Conservation (phyloP, 2,329 filamentous ascomycete species). For the Aaosphaeria arxii region DNA sequence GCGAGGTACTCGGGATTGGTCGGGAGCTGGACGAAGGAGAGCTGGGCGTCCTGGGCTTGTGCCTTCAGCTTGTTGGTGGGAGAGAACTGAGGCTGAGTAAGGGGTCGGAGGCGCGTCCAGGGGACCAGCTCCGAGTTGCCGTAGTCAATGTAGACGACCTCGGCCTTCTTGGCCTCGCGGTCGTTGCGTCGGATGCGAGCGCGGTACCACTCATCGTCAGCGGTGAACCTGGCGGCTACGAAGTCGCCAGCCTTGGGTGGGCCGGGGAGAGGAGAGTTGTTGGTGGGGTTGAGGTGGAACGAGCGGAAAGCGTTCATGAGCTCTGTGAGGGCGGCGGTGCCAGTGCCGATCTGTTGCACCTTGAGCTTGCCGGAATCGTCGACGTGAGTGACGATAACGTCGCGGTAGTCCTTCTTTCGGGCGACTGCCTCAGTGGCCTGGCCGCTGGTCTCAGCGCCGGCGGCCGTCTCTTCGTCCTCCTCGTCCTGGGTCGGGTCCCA, state of each 20-base stretch:
- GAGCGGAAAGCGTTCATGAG: conserved; percentile 88
- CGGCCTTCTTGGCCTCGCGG: conserved; percentile 77
- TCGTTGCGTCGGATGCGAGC: conserved; percentile 90
- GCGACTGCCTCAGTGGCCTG: conserved; percentile 53
- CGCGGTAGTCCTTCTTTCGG: conserved; percentile 84
- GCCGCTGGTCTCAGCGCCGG: conserved; percentile 45
- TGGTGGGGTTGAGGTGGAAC: conserved; percentile 83
- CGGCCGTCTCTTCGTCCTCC: conserved; percentile 52
- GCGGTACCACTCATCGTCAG: conserved; percentile 92
- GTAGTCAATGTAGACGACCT: conserved; percentile 94
- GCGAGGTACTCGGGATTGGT: conserved; percentile 75
- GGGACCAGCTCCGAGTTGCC: conserved; percentile 88
- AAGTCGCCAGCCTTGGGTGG: conserved; percentile 88
- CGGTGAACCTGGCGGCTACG: conserved; percentile 86
- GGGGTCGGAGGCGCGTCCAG: conserved; percentile 79
- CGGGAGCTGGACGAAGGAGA: conserved; percentile 89
- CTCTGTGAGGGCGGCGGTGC: conserved; percentile 78
- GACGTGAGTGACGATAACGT: conserved; percentile 88
- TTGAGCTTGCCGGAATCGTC: conserved; percentile 80
- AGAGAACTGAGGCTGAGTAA: conserved; percentile 76
- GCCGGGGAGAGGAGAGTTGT: conserved; percentile 68
- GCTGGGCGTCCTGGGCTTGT: conserved; percentile 81
- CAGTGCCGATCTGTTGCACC: conserved; percentile 84
- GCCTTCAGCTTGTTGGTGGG: conserved; percentile 72
- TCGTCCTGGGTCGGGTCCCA: conserved; percentile 89